Evolutionary conservation across 371 early-diverging fungal genomes (phyloP), one percentile per base, ranked within the genome.

Genomic region (Umbelopsis sp.): DNA sequence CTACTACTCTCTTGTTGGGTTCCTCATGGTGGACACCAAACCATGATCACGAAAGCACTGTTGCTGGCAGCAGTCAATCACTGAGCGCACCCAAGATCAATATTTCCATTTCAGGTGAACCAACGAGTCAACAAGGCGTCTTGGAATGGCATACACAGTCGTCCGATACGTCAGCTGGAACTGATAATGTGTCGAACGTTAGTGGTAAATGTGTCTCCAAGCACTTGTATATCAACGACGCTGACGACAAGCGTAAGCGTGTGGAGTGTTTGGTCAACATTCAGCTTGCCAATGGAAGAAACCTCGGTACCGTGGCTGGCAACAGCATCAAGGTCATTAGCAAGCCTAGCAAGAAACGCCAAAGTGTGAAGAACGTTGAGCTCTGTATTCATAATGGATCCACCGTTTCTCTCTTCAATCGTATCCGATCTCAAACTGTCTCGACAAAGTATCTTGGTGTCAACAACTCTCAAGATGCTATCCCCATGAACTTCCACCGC

Each of bases 381-480:
- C 76, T 93, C 41, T 92, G 92, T 73, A 92, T 96, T 65, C 92
- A 93, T 76, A 92, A 93, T 70, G 94, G 94, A 11, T 87, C 92
- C 2, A 91, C 90, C 4, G 85, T 94, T 46, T 91, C 94, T 10
- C 78, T 94, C 25, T 94, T 94, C 79, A 94, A 94, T 76, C 88
- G 94, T 50, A 86, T 94, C 69, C 88, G 94, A 25, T 92, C 93
- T 4, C 94, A 94, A 76, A 94, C 94, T 1, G 93, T 94, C 8
- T 93, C 94, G 8, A 94, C 94, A 32, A 93, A 93, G 74, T 94
- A 93, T 50, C 80, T 94, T 32, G 93, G 94, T 14, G 92, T 89
- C 2, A 86, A 87, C 12, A 79, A 74, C 24, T 75, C 79, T 11
- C 68, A 73, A 1, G 73, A 74, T 41, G 71, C 75, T 25, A 76